Base-by-base conservation (phyloP, 257 asterid species). In the Ehretia macrophylla region DNA sequence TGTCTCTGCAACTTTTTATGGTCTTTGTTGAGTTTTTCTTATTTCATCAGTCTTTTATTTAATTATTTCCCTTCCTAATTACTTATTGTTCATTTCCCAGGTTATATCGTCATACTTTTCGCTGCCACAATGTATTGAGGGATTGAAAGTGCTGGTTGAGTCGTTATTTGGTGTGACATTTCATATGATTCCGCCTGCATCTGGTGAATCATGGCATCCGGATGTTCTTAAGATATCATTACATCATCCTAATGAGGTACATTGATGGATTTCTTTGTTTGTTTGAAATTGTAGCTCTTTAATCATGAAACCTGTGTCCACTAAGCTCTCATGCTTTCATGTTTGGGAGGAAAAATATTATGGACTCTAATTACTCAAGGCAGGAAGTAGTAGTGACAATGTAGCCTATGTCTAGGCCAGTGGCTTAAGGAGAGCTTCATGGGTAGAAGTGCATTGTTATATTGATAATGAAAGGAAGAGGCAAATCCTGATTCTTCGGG, bases 181-280 rank as follows among this genome's bases (percentile, higher is more conserved):
- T 68, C 80, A 60, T 32, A 72, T 71, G 67, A 73, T 79, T 67
- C 87, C 97, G 60, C 81, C 87, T 63, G 80, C 77, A 46, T 97
- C 90, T 56, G 95, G 96, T 74, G 99, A 92, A 83, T 86, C 99
- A 65, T 92, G 99, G 99, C 99, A 92, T 72, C 94, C 88, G 50
- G 99, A 92, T 69, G 99, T 92, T 76, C 75, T 86, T 65, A 92
- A 92, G 77, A 69, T 88, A 73, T 77, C 87, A 55, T 60, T 92
- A 59, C 75, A 79, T 68, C 99, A 88, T 84, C 86, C 90, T 42
- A 79, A 83, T 75, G 99, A 92, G 99, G 99, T 86, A 65, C 66
- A 59, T 74, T 39, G 49, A 38, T 44, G 66, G 55, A 65, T 23
- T 21, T 68, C 63, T 40, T 27, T 27, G 3, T 27, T 27, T 32